Conservation (phyloP, 2,329 filamentous ascomycete species). For the Diaporthe ilicicola region DNA sequence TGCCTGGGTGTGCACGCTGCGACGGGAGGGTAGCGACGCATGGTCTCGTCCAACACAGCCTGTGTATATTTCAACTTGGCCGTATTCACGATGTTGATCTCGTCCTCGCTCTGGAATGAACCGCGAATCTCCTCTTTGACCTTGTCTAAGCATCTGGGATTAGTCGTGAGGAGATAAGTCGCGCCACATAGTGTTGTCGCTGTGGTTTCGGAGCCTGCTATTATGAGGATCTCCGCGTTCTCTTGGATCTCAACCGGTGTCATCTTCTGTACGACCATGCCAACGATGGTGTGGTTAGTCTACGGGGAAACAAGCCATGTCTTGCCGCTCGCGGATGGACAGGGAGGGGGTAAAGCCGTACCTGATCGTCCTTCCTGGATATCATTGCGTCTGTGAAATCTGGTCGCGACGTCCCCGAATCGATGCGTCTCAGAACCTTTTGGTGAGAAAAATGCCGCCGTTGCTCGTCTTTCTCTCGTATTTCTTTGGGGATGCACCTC, state of each 20-base stretch:
- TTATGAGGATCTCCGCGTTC: conserved; percentile 19
- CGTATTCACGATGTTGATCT: conserved; percentile 47
- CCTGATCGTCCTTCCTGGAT: conserved; percentile 33
- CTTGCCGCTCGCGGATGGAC: not conserved
- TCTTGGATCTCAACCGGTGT: conserved; percentile 35
- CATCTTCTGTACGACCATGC: conserved; percentile 9
- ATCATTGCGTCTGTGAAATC: conserved; percentile 40
- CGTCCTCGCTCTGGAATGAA: conserved; percentile 44
- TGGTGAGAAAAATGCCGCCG: not conserved
- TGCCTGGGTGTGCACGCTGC: conserved; percentile 32
- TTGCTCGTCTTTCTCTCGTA: not conserved
- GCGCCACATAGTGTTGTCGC: conserved; percentile 27
- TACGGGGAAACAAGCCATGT: not conserved
- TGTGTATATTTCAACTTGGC: conserved; percentile 45
- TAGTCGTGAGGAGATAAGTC: conserved; percentile 33
- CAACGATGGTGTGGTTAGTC: not conserved
- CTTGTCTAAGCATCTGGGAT: conserved; percentile 41
- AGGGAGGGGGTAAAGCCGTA: not conserved
- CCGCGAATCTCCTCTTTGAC: conserved; percentile 49
- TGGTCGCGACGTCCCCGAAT: not conserved
- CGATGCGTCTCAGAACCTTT: not conserved
- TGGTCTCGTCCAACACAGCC: conserved; percentile 48
- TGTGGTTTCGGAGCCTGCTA: conserved; percentile 30
- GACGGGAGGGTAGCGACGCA: conserved; percentile 48
- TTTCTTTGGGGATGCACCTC: not conserved